Conservation (phyloP, 164 flowering plant genomes). For the Pachysandra terminalis region DNA sequence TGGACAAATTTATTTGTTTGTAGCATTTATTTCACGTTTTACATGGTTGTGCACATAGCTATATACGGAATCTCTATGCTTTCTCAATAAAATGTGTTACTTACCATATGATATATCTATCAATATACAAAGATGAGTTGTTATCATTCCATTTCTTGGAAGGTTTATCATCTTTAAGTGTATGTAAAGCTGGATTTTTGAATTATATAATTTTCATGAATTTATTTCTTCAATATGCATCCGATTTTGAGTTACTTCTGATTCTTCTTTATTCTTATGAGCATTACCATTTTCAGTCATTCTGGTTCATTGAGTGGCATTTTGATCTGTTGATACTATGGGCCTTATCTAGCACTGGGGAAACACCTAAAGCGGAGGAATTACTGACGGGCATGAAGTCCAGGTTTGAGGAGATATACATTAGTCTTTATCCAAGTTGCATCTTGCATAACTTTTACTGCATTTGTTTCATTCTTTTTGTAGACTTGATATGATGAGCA, state of each 20-base stretch:
- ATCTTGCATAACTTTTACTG: neutral
- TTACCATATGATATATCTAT: too few relatives aligned
- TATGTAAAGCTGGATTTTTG: neutral
- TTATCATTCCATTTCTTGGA: neutral
- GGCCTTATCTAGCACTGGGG: slow-evolving; percentile 33
- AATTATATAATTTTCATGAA: neutral
- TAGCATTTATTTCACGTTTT: too few relatives aligned
- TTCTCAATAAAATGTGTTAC: too few relatives aligned
- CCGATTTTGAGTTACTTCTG: neutral
- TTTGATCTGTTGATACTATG: too few relatives aligned
- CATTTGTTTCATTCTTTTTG: slow-evolving; percentile 8
- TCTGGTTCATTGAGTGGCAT: too few relatives aligned
- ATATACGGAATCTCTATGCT: too few relatives aligned
- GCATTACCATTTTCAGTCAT: slow-evolving; percentile 30
- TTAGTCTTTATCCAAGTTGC: neutral
- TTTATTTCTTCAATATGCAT: neutral
- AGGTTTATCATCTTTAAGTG: neutral
- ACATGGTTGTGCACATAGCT: too few relatives aligned
- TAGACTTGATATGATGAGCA: slow-evolving; percentile 48
- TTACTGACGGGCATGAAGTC: slow-evolving; percentile 55
- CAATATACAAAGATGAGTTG: neutral
- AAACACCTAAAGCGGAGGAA: slow-evolving; percentile 51
- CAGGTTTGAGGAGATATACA: slow-evolving; percentile 34
- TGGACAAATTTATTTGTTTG: too few relatives aligned
- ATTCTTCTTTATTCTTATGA: neutral